Conservation (phyloP, 257 asterid genomes). For the Solanum bulbocastanum region DNA sequence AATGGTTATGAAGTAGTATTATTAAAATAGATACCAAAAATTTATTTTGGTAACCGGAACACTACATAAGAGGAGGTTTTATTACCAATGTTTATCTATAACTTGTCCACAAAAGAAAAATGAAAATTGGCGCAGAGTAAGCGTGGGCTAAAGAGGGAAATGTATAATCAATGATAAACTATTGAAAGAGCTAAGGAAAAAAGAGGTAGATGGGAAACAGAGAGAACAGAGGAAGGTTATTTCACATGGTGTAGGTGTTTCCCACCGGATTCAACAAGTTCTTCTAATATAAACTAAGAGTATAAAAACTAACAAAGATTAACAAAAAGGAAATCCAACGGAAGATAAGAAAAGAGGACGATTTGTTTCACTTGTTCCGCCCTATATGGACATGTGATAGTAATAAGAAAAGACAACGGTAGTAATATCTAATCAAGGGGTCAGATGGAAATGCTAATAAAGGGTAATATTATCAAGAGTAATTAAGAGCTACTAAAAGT, state of each 20-base stretch:
- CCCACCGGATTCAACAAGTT: neutral
- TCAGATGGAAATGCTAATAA: neutral
- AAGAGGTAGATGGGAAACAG: neutral
- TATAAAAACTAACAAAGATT: neutral
- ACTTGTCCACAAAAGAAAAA: neutral
- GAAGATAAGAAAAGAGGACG: neutral
- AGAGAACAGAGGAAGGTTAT: neutral
- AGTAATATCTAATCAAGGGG: neutral
- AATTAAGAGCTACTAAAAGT: neutral
- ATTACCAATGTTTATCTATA: neutral
- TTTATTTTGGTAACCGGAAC: neutral
- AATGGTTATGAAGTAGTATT: too few species aligned
- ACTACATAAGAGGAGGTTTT: neutral
- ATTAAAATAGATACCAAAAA: neutral
- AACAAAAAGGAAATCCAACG: neutral
- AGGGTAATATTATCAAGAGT: neutral
- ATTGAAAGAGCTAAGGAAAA: neutral
- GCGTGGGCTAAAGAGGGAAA: neutral
- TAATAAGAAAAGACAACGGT: neutral
- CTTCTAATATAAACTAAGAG: neutral
- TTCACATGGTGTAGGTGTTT: neutral
- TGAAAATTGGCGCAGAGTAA: neutral
- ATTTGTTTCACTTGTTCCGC: neutral
- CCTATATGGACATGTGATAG: neutral
- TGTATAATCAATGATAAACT: neutral